These are phyloP conservation scores for Scytalidium lignicola DNA, from an alignment of 2,329 filamentous ascomycete genomes.

Conservation along the genomic window DNA sequence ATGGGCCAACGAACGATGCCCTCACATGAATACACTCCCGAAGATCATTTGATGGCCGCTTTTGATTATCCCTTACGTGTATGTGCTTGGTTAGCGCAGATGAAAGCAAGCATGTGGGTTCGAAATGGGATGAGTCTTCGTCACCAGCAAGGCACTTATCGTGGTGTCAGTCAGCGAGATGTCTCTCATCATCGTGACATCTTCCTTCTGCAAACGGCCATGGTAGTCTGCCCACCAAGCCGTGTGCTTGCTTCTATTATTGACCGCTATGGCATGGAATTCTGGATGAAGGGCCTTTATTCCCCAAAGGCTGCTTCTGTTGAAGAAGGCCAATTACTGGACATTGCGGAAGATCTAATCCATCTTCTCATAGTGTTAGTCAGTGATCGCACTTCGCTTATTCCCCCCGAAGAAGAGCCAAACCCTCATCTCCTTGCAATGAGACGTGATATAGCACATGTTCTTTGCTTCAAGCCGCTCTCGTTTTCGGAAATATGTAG, in stretches of 20 bases:
- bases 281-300: slow-evolving; percentile 83
- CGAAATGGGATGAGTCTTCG: slow-evolving; percentile 93
- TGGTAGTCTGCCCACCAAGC: slow-evolving; percentile 79
- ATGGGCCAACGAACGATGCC: slow-evolving; percentile 54
- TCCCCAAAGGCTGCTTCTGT: slow-evolving; percentile 66
- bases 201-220: slow-evolving; percentile 84
- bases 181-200: slow-evolving; percentile 93
- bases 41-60: slow-evolving; percentile 78
- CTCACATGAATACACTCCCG: slow-evolving; percentile 53
- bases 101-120: slow-evolving; percentile 98
- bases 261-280: slow-evolving; percentile 82
- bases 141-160: slow-evolving; percentile 91
- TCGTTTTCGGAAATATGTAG: slow-evolving; percentile 88
- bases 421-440: slow-evolving; percentile 66
- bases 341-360: slow-evolving; percentile 93
- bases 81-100: slow-evolving; percentile 94
- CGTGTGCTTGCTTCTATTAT: slow-evolving; percentile 84
- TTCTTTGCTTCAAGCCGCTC: slow-evolving; percentile 91
- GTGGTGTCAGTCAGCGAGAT: slow-evolving; percentile 82
- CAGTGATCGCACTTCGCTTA: slow-evolving; percentile 79
- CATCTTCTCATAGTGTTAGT: slow-evolving; percentile 88
- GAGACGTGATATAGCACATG: slow-evolving; percentile 85
- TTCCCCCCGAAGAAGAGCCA: slow-evolving; percentile 61
- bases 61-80: slow-evolving; percentile 93
- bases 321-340: slow-evolving; percentile 83